Conservation (phyloP, 768 basidiomycete species). For the Artomyces pyxidatus region DNA sequence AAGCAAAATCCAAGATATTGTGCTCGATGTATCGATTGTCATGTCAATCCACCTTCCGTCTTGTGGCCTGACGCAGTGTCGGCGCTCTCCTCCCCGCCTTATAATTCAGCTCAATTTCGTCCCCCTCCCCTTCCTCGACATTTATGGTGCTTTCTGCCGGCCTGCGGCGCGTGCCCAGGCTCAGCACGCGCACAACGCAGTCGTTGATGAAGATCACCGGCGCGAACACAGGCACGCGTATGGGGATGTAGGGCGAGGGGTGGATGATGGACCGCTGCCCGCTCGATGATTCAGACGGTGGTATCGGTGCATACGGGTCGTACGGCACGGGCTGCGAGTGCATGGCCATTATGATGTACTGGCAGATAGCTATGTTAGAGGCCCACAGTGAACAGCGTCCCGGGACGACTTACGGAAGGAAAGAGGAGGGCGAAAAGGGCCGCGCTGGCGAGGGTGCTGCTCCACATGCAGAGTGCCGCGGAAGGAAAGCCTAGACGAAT, state of each 20-base stretch:
- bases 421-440: slow-evolving; percentile 77
- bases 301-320: slow-evolving; percentile 64
- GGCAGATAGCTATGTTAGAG: slow-evolving; percentile 3
- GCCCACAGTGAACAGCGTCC: not conserved
- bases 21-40: too few relatives aligned
- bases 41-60: slow-evolving; percentile 7
- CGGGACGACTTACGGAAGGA: slow-evolving; percentile 50
- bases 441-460: slow-evolving; percentile 70
- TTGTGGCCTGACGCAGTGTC: slow-evolving; percentile 5
- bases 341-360: slow-evolving; percentile 85
- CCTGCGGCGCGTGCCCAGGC: slow-evolving; percentile 34
- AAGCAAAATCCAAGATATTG: too few relatives aligned
- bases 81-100: slow-evolving; percentile 3
- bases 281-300: slow-evolving; percentile 14
- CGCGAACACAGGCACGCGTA: slow-evolving; percentile 71
- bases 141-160: slow-evolving; percentile 40
- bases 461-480: slow-evolving; percentile 64
- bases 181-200: slow-evolving; percentile 52
- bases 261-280: slow-evolving; percentile 33
- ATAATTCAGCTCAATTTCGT: slow-evolving; percentile 18
- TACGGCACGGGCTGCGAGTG: slow-evolving; percentile 64
- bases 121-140: slow-evolving; percentile 52
- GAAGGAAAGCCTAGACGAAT: slow-evolving; percentile 53
- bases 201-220: slow-evolving; percentile 72
- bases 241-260: slow-evolving; percentile 73